phyloP scores from a whole-genome alignment of 805 yeast genomes.

The Wickerhamiella vanderwaltii region DNA sequence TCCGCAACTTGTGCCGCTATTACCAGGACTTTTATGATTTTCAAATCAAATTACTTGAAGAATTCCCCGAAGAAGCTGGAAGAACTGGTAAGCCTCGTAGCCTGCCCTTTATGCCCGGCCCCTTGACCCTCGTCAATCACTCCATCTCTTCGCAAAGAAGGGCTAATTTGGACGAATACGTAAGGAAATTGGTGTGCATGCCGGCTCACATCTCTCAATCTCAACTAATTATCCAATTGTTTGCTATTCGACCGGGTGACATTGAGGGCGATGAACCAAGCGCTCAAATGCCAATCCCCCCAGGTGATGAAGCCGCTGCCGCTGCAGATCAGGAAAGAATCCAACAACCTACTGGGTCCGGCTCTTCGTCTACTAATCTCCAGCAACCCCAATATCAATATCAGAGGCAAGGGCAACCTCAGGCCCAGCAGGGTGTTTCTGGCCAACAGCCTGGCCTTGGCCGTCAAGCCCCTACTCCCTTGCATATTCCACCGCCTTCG shows the following conservation, averaged over 20 bases:
- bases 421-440: no score
- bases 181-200: conserved; percentile 48
- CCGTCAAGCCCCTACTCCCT: background rate
- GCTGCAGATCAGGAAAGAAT: background rate
- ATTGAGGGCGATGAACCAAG: conserved; percentile 33
- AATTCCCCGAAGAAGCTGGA: conserved; percentile 89
- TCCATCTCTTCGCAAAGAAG: conserved; percentile 44
- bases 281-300: conserved; percentile 27
- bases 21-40: conserved; percentile 94
- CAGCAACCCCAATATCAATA: conserved; percentile 8
- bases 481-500: background rate
- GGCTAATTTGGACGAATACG: conserved; percentile 44
- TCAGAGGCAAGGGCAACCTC: background rate
- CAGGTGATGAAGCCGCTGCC: conserved; percentile 11
- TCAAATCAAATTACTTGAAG: conserved; percentile 69
- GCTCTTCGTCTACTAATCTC: background rate
- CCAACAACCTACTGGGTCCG: background rate
- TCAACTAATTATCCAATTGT: conserved; percentile 54
- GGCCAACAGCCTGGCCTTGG: background rate
- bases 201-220: conserved; percentile 69
- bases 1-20: conserved; percentile 66
- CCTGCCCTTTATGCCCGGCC: conserved; percentile 93
- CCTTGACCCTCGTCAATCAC: conserved; percentile 82
- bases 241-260: conserved; percentile 56
- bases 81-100: conserved; percentile 65